Base-by-base conservation (phyloP, 2,329 filamentous ascomycete species). In the Pleomassaria siparia region DNA sequence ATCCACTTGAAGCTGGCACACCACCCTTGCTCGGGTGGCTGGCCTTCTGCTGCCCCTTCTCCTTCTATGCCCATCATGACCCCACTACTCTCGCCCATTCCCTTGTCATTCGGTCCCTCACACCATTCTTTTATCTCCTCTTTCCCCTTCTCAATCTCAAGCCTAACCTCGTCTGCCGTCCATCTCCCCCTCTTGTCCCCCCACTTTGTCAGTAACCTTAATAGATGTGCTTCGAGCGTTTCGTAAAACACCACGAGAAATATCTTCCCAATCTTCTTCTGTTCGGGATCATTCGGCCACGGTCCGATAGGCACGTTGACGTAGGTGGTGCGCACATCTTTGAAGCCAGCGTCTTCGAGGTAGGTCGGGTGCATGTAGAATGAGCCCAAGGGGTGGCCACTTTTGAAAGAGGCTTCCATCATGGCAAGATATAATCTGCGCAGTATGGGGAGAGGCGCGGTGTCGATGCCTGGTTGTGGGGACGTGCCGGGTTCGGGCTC, bases 271-370 rank as follows among this genome's bases (percentile, higher is more conserved):
- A 71, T 56, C 8, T 56, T 55, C 30, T 56, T 57, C 45, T 70
- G 65, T 41, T 62, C 57, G 37, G 64, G 60, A 43, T 66, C 60
- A 2, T 58, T 47, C 1, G 56, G 56, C 67, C 67, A 71, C 40
- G 59, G 58, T 0, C 67, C 67, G 2, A 71, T 58, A 0, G 67
- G 67, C 3, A 69, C 63, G 32, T 71, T 69, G 50, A 70, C 64
- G 39, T 74, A 71, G 2, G 68, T 68, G 1, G 69, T 69, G 18
- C 63, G 60, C 4, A 76, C 64, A 28, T 77, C 69, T 13, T 65
- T 69, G 50, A 80, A 76, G 1, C 76, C 76, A 0, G 72, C 74
- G 22, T 69, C 67, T 32, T 64, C 62, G 4, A 80, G 65, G 12
- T 69, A 64, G 0, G 63, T 53, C 3, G 66, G 64, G 10, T 67